Conservation (phyloP, 768 basidiomycete species). For the Suillus luteus region DNA sequence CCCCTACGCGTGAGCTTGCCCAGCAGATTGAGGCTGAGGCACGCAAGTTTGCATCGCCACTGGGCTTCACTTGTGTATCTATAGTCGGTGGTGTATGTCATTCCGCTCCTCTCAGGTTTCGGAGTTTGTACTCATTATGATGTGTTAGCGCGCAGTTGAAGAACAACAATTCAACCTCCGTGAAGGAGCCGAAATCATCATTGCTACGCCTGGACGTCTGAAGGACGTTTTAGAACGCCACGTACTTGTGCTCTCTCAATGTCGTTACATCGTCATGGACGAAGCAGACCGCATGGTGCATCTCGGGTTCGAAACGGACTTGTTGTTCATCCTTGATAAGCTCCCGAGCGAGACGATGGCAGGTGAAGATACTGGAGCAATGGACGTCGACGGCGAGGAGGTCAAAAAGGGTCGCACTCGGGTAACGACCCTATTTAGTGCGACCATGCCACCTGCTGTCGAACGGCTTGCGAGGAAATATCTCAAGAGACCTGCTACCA, state of each 20-base stretch:
- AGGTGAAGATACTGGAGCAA: conserved; percentile 72
- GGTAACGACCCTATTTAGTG: conserved; percentile 96
- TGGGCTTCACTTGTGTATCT: conserved; percentile 94
- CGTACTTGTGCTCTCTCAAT: conserved; percentile 94
- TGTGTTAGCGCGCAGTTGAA: conserved; percentile 78
- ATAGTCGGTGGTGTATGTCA: conserved; percentile 89
- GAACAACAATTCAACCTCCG: conserved; percentile 98
- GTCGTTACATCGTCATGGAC: conserved; percentile 99
- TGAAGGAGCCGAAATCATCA: conserved; percentile 98
- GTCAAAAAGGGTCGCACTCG: conserved; percentile 68
- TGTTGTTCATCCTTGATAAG: conserved; percentile 93
- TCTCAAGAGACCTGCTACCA: conserved; percentile 86
- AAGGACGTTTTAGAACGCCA: conserved; percentile 97
- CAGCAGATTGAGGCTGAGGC: conserved; percentile 96
- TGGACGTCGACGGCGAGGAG: conserved; percentile 77
- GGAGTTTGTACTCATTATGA: conserved; percentile 19
- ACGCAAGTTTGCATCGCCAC: conserved; percentile 84
- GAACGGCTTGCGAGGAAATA: conserved; percentile 95
- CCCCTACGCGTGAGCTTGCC: conserved; percentile 97
- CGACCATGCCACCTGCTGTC: conserved; percentile 98
- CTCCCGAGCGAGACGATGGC: conserved; percentile 86
- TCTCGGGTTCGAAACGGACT: conserved; percentile 92
- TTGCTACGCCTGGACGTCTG: conserved; percentile 97
- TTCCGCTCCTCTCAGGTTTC: conserved; percentile 10
- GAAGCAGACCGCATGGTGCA: conserved; percentile 99